A percentile compares a stretch with the other conserved stretches of the same genome.
These are phyloP conservation scores for Backusella tarrabulga DNA, from an alignment of 192 early-diverging fungal genomes.

Conservation along the genomic window DNA sequence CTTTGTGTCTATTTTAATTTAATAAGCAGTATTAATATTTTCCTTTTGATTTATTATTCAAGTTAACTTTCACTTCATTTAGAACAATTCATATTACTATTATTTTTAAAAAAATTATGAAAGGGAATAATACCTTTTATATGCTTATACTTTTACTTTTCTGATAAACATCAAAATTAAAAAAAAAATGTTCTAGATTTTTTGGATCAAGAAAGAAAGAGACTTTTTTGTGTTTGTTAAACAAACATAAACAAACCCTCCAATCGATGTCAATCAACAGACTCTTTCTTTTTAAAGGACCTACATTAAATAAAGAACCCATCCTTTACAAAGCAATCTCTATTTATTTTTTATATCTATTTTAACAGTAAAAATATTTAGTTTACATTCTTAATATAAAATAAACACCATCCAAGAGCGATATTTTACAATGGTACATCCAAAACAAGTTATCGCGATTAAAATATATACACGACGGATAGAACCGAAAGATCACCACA, in stretches of 20 bases:
- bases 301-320: too few species aligned
- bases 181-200: conserved; percentile 1
- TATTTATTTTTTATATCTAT: background rate
- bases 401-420: background rate
- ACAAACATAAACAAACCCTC: conserved; percentile 1
- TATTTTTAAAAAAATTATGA: background rate
- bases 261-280: conserved; percentile 1
- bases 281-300: background rate
- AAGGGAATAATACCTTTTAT: background rate
- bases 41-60: background rate
- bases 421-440: background rate
- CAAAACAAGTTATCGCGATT: background rate
- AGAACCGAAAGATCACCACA: background rate
- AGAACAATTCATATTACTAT: background rate
- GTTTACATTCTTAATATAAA: background rate
- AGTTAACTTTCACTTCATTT: background rate
- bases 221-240: background rate
- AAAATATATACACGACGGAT: background rate
- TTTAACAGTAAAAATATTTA: background rate
- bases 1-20: background rate
- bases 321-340: too few species aligned
- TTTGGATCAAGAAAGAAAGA: background rate
- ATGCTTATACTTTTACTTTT: background rate
- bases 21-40: background rate
- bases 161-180: background rate